Conservation (phyloP, 768 basidiomycete genomes). For the Trichaptum fuscoviolaceum region DNA sequence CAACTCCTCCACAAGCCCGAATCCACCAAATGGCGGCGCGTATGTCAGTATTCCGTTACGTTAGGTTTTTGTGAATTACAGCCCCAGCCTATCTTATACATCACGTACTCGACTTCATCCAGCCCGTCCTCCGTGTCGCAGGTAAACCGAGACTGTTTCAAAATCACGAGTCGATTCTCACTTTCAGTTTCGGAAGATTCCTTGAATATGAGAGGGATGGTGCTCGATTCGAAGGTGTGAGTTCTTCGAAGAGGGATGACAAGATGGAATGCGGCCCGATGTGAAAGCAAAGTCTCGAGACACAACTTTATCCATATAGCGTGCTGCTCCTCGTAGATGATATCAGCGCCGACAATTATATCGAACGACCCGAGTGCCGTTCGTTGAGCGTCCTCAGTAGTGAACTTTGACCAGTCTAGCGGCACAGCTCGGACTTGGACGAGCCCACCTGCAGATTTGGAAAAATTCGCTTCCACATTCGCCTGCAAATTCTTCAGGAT, state of each 20-base stretch:
- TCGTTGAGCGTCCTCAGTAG: slow-evolving; percentile 18
- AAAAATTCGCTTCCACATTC: slow-evolving; percentile 38
- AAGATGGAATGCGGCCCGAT: slow-evolving; percentile 51
- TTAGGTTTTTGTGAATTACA: no score
- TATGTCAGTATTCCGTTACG: no score
- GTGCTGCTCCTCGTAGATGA: slow-evolving; percentile 48
- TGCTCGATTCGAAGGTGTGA: slow-evolving; percentile 51
- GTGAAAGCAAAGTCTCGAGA: slow-evolving; percentile 32
- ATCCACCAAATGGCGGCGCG: no score
- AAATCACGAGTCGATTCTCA: slow-evolving; percentile 37
- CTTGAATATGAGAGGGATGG: slow-evolving; percentile 26
- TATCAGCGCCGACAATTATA: slow-evolving; percentile 47
- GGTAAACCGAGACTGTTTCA: slow-evolving; percentile 47
- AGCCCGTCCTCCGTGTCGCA: slow-evolving; percentile 43
- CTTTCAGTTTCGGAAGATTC: slow-evolving; percentile 6
- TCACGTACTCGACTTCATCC: slow-evolving; percentile 61
- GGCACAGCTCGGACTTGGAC: slow-evolving; percentile 22
- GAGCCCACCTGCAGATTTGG: neutral
- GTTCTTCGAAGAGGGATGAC: slow-evolving; percentile 72
- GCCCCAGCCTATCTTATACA: slow-evolving; percentile 70
- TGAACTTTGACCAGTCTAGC: slow-evolving; percentile 36
- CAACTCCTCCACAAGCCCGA: no score
- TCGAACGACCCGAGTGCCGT: slow-evolving; percentile 29
- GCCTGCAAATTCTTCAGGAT: slow-evolving; percentile 42
- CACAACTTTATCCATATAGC: slow-evolving; percentile 41